phyloP scores from a whole-genome alignment of 495 filamentous ascomycete genomes.

The Penicillium coffeae region DNA sequence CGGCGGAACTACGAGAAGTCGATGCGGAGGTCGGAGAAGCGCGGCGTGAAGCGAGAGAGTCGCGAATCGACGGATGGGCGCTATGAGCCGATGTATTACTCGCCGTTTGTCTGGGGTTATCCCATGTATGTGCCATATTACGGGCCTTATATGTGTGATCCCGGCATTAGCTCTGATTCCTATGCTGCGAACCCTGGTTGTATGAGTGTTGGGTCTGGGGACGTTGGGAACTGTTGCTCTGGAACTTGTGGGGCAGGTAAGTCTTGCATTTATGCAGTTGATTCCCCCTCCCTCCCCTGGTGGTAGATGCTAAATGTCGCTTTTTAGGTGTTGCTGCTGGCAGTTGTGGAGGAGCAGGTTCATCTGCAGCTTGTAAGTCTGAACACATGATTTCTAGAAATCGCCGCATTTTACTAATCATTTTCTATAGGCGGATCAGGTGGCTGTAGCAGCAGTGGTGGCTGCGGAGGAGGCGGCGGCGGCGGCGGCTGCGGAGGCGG shows the following conservation, averaged over 20 bases:
- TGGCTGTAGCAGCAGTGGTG: slow-evolving; percentile 26
- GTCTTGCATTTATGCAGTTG: too few relatives aligned
- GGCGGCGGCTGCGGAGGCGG: slow-evolving; percentile 3
- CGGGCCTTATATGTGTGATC: slow-evolving; percentile 50
- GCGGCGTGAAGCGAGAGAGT: slow-evolving; percentile 31
- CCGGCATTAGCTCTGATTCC: slow-evolving; percentile 33
- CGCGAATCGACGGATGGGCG: slow-evolving; percentile 34
- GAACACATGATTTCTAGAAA: slow-evolving; percentile 8
- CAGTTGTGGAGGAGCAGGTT: background rate
- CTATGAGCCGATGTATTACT: slow-evolving; percentile 23
- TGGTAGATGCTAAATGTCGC: background rate
- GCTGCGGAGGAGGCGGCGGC: slow-evolving; percentile 14
- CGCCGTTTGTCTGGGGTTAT: slow-evolving; percentile 40
- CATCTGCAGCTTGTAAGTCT: background rate
- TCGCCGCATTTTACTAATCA: background rate
- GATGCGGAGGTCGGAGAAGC: slow-evolving; percentile 56
- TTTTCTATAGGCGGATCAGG: slow-evolving; percentile 9
- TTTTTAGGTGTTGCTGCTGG: background rate
- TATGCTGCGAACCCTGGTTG: slow-evolving; percentile 46
- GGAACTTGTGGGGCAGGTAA: slow-evolving; percentile 51
- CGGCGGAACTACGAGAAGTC: slow-evolving; percentile 59
- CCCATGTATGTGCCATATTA: slow-evolving; percentile 51
- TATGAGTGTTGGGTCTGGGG: slow-evolving; percentile 37
- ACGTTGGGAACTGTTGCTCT: slow-evolving; percentile 42
- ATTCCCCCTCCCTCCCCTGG: slow-evolving; percentile 22